These are phyloP conservation scores for Aegilops longissima DNA, from an alignment of 176 grass and related monocot species.

Conservation along the genomic window DNA sequence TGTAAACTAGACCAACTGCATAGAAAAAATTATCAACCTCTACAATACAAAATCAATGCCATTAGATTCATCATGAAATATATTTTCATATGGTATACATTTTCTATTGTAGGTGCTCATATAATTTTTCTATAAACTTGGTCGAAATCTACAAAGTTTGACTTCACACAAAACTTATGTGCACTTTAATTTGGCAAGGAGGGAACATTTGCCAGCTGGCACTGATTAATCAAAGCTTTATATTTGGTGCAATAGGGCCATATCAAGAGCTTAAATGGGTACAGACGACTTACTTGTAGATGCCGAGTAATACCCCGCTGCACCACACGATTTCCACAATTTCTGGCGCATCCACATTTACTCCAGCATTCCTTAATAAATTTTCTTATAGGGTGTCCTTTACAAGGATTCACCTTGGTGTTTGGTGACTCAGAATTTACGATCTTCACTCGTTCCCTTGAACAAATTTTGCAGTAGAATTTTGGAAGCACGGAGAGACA, in stretches of 20 bases:
- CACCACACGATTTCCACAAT: slow-evolving; percentile 85
- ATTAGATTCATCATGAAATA: too few species aligned
- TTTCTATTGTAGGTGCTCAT: too few species aligned
- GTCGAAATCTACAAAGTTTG: too few species aligned
- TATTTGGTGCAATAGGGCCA: slow-evolving; percentile 7
- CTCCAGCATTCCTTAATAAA: slow-evolving; percentile 98
- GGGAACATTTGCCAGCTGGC: not conserved
- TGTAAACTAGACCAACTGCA: too few species aligned
- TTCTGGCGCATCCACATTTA: slow-evolving; percentile 73
- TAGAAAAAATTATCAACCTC: too few species aligned
- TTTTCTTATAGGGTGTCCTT: slow-evolving; percentile 69
- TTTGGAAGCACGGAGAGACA: slow-evolving; percentile 43
- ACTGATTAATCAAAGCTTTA: slow-evolving; percentile 1
- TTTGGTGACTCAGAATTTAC: slow-evolving; percentile 8
- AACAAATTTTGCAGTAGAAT: slow-evolving; percentile 1
- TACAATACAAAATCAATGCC: too few species aligned
- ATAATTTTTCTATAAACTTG: too few species aligned
- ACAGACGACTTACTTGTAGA: slow-evolving; percentile 54
- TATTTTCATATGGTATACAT: too few species aligned
- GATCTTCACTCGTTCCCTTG: not conserved
- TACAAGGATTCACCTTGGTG: slow-evolving; percentile 49
- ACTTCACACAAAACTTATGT: too few species aligned
- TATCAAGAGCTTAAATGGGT: not conserved
- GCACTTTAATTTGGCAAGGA: too few species aligned
- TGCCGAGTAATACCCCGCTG: slow-evolving; percentile 68